These are phyloP conservation scores for Maudiozyma bulderi DNA, from an alignment of 805 yeast species.

Conservation along the genomic window DNA sequence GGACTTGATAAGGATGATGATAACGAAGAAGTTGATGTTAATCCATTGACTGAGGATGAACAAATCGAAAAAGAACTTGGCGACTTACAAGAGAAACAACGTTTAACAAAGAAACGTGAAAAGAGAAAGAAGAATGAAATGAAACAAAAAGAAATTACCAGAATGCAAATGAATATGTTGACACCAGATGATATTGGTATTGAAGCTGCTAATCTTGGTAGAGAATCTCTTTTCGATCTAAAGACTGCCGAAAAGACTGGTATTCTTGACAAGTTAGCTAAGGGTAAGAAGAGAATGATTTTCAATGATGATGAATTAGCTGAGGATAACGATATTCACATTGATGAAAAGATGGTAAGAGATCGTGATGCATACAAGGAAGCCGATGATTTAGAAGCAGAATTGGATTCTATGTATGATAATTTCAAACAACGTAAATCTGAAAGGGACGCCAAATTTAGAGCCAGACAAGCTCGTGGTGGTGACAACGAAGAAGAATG, in stretches of 20 bases:
- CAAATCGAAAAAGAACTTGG: constrained; percentile 78
- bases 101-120: constrained; percentile 63
- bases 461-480: constrained; percentile 65
- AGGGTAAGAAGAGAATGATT: constrained; percentile 62
- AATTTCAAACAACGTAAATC: constrained; percentile 56
- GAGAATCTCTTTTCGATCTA: constrained; percentile 72
- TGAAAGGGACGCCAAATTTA: constrained; percentile 58
- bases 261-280: constrained; percentile 56
- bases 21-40: constrained; percentile 48
- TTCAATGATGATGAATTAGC: constrained; percentile 47
- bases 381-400: constrained; percentile 62
- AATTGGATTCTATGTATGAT: constrained; percentile 74
- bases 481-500: constrained; percentile 68
- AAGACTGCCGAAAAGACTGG: constrained; percentile 86
- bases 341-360: constrained; percentile 35
- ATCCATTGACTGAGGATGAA: constrained; percentile 76
- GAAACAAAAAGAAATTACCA: constrained; percentile 76
- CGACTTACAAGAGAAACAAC: constrained; percentile 60
- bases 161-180: constrained; percentile 94
- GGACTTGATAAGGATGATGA: constrained; percentile 52
- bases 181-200: constrained; percentile 89
- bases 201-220: constrained; percentile 77
- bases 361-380: constrained; percentile 37
- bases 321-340: constrained; percentile 47
- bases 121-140: constrained; percentile 72